Conservation (phyloP, 2,329 filamentous ascomycete genomes). For the Ophidiomyces ophidiicola region DNA sequence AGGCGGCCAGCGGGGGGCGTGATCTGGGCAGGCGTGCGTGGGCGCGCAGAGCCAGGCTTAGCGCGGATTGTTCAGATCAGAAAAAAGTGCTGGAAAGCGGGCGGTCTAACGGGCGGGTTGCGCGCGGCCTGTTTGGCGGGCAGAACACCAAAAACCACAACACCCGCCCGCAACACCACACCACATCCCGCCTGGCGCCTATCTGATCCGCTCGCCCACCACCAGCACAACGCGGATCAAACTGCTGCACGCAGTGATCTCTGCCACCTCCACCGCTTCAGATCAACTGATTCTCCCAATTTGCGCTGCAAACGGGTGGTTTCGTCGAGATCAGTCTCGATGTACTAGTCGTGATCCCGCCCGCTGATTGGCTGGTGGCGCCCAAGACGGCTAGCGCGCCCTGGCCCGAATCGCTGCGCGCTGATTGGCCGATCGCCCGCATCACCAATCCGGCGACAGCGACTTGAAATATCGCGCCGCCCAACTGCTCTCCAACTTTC, state of each 20-base stretch:
- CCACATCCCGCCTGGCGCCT: constrained; percentile 1
- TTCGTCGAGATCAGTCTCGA: constrained; percentile 13
- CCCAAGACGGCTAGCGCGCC: background rate
- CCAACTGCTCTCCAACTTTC: constrained; percentile 20
- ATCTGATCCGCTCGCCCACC: constrained; percentile 10
- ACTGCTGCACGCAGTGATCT: background rate
- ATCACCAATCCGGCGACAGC: constrained; percentile 15
- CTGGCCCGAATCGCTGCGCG: background rate
- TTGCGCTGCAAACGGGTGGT: background rate
- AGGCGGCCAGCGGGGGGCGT: constrained; percentile 12
- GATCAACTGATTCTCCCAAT: background rate
- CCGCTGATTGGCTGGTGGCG: constrained; percentile 28
- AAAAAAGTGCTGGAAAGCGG: constrained; percentile 26
- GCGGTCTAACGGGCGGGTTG: constrained; percentile 25
- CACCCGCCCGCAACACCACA: constrained; percentile 4
- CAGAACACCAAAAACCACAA: constrained; percentile 10
- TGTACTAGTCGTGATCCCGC: constrained; percentile 20
- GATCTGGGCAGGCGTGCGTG: constrained; percentile 21
- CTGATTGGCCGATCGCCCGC: constrained; percentile 12
- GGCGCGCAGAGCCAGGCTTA: constrained; percentile 17
- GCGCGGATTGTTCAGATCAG: constrained; percentile 14
- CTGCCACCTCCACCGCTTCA: background rate
- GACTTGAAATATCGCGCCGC: constrained; percentile 29
- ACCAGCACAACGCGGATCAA: constrained; percentile 11
- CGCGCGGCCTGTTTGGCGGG: constrained; percentile 20